phyloP scores from a whole-genome alignment of 495 filamentous ascomycete genomes.

The Darksidea phi region DNA sequence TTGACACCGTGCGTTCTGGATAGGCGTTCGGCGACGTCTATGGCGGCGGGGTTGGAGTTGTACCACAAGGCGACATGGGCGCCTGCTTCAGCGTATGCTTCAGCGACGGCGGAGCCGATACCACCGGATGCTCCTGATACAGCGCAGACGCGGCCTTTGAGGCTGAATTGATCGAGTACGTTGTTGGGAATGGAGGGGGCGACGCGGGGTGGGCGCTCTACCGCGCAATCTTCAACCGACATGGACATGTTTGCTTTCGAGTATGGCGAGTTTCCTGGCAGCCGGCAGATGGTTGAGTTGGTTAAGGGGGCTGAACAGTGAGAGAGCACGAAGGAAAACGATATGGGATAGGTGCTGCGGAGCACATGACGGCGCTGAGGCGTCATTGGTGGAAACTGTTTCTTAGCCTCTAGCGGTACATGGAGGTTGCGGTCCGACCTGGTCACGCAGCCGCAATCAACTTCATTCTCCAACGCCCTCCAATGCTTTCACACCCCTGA shows the following conservation, averaged over 20 bases:
- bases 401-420: no score
- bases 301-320: no score
- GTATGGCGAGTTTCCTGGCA: no score
- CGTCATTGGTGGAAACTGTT: no score
- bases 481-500: no score
- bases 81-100: conserved; percentile 40
- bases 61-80: conserved; percentile 41
- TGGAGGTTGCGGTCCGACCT: no score
- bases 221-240: neutral
- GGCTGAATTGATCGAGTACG: conserved; percentile 6
- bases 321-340: no score
- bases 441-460: no score
- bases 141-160: conserved; percentile 14
- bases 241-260: conserved; percentile 4
- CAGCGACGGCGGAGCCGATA: conserved; percentile 40
- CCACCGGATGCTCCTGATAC: conserved; percentile 38
- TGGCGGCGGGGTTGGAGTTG: conserved; percentile 38
- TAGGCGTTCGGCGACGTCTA: conserved; percentile 42
- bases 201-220: neutral
- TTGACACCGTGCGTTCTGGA: conserved; percentile 42
- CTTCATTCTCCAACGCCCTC: no score
- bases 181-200: neutral
- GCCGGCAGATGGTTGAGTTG: no score
- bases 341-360: no score
- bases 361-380: no score